Base-by-base conservation (phyloP, 2,329 filamentous ascomycete genomes). In the Colletotrichum sp. region DNA sequence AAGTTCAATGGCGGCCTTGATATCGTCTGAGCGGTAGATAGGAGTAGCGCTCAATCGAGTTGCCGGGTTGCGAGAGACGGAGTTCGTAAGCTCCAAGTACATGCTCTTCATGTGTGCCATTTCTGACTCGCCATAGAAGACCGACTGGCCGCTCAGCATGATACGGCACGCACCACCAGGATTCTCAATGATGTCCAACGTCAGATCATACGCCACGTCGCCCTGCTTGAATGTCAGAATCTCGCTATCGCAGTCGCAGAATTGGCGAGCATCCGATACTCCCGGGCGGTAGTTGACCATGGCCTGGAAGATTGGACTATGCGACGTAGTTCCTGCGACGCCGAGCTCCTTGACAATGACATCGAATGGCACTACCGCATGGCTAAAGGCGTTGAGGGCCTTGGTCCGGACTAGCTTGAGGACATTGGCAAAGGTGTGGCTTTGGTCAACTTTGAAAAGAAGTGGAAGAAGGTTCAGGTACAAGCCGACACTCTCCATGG, bases 381-480 rank as follows among this genome's bases (percentile, higher is more conserved):
- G 80, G 0, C 74, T 77, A 0, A 91, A 80, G 0, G 87, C 88
- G 0, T 63, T 70, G 26, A 86, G 83, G 3, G 24, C 9, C n/a
- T 67, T 65, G 7, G 13, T 10, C 1, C 57, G 67, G 13, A 63
- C 28, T 28, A 32, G 10, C 36, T 24, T 21, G 9, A 70, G 34
- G 3, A 32, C 26, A 8, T 63, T 24, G 5, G 21, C 30, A 6
- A 61, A 70, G 16, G 24, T 70, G 4, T 52, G 10, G 6, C 4
- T 52, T 70, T 2, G 10, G 43, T 18, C 18, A 7, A 30, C 30
- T 80, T 79, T 79, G 72, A 90, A 86, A 1, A 82, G 82, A 2
- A 91, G 67, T 4, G 89, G 84, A 1, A 91, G 80, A 1, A 90
- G 78, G 74, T 91, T 91, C 2, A 90, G 72, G 34, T 87, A 87